Conservation (phyloP, 441 rosid genomes). For the Breynia disticha region DNA sequence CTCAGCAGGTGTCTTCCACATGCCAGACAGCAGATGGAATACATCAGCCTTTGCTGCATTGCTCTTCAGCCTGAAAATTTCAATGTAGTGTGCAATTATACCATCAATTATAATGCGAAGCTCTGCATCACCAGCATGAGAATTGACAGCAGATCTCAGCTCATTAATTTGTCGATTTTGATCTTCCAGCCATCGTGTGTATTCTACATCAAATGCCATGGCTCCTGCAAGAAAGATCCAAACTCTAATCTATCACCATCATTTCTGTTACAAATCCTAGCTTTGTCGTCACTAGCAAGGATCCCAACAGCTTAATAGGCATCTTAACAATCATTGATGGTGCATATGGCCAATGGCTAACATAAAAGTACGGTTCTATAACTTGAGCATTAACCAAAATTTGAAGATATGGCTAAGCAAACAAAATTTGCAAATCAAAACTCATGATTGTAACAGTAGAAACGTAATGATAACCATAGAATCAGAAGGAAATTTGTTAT, state of each 20-base stretch:
- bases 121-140: constrained; percentile 86
- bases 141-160: constrained; percentile 79
- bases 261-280: not conserved
- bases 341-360: too few relatives aligned
- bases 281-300: not conserved
- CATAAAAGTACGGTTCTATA: too few relatives aligned
- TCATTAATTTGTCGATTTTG: constrained; percentile 75
- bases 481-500: too few relatives aligned
- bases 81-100: constrained; percentile 75
- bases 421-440: too few relatives aligned
- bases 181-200: constrained; percentile 93
- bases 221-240: constrained; percentile 50
- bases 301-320: not conserved
- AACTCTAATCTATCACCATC: not conserved
- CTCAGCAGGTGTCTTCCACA: constrained; percentile 99
- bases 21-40: constrained; percentile 92
- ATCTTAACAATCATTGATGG: too few relatives aligned
- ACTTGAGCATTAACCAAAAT: too few relatives aligned
- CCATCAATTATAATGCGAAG: constrained; percentile 83
- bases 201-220: constrained; percentile 91
- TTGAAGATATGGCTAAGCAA: too few relatives aligned
- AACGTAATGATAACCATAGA: too few relatives aligned
- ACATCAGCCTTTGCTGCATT: constrained; percentile 93
- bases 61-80: constrained; percentile 83
- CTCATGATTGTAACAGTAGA: too few relatives aligned